Evolutionary conservation across 23 red algal genomes (phyloP), one percentile per base, ranked within the genome.

Genomic region (Agarophyton chilense): DNA sequence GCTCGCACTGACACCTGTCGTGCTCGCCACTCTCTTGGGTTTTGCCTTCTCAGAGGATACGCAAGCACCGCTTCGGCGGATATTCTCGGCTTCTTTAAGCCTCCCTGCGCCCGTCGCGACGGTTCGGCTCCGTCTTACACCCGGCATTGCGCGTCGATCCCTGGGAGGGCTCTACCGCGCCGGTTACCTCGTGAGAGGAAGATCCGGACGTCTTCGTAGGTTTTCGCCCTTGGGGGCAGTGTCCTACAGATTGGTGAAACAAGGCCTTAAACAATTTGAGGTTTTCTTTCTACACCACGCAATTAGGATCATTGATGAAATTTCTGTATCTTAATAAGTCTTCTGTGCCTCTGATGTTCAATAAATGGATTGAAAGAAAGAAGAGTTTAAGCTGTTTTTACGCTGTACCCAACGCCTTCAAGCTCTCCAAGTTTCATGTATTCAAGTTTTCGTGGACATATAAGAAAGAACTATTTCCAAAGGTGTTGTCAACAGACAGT

Each of bases 231-330:
- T n/a, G n/a, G n/a, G n/a, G n/a, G n/a, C n/a, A n/a, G n/a, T n/a
- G n/a, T n/a, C n/a, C n/a, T n/a, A n/a, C n/a, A n/a, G 78, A 10
- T 32, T 82, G 10, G 78, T 82, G 35, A 82, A 82, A 29, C 2
- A 51, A 63, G 4, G 47, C 1, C 18, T 82, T 11, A 82, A 62
- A 22, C 10, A 82, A 26, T 24, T 9, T 4, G 34, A 83, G n/a
- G 56, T 42, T 40, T 41, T 65, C 56, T 1, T 17, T 43, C 56
- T 8, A 12, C 12, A 24, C 2, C 46, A 83, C 13, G 34, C 61
- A 51, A 63, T 83, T 11, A 26, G 5, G 7, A 24, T 19, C 14
- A 22, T 66, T 58, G 35, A 57, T 10, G 33, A 32, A n/a, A 65
- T 54, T 53, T 66, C 8, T 31, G n/a, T 2, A 8, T 28, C 25